Base-by-base conservation (phyloP, 2,329 filamentous ascomycete species). In the Ophiostoma ips region DNA sequence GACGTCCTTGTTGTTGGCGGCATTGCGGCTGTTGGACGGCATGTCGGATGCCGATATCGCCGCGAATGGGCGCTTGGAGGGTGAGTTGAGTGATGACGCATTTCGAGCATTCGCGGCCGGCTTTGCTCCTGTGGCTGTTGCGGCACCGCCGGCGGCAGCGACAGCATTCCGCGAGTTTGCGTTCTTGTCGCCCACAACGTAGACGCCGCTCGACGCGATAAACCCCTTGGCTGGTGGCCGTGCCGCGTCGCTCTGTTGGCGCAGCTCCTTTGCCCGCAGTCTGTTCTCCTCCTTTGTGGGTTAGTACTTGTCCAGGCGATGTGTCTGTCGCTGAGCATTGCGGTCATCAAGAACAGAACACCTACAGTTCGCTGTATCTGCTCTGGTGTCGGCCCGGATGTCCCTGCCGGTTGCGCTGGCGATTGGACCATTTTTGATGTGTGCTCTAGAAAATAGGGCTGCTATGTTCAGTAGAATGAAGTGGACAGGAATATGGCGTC, bases 11-110 rank as follows among this genome's bases (percentile, higher is more conserved):
- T 66, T 68, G 46, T 79, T 8, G 40, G 79, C 84, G 71, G 92
- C 83, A 44, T 57, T 52, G 59, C 87, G 82, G 59, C 78, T 77
- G 31, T 75, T 86, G 12, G 73, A 66, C 1, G 76, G 76, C 0
- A 69, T 61, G 7, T 62, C 62, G 53, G 70, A 62, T 52, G 70
- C 62, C 41, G 80, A 79, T 52, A 87, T 80, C 11, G 80, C 72
- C 30, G 75, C 72, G 64, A 82, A 77, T 0, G 80, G 70, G 18
- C 89, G 83, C 63, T 95, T 95, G 9, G 30, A 21, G 8, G 79
- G 74, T 1, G 43, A 37, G 30, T 40, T 30, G 1, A 31, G 24
- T 9, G 28, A 8, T 18, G 21, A 6, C 6, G 30, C 41, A 33
- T 33, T 33, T 13, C 41, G 41, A 2, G 41, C 16, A 4, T 44